Conservation (phyloP, 495 filamentous ascomycete genomes). For the Penicillium tannophilum region DNA sequence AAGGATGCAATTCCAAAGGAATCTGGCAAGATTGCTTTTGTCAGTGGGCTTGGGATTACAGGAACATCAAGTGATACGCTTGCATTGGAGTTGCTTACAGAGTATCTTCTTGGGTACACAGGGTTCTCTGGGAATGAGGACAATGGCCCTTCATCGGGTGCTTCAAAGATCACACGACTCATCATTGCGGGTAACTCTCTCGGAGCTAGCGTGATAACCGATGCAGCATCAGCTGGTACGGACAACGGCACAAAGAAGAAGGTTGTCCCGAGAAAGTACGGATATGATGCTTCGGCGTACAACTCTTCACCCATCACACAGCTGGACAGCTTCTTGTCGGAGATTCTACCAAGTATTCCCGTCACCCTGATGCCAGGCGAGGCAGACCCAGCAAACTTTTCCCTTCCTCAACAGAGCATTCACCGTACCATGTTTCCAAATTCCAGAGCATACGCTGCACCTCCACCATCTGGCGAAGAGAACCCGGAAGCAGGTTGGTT, state of each 20-base stretch:
- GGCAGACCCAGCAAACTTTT: constrained; percentile 77
- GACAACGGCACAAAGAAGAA: constrained; percentile 47
- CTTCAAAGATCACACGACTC: constrained; percentile 75
- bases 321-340: constrained; percentile 79
- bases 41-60: constrained; percentile 84
- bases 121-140: constrained; percentile 56
- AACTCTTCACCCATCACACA: constrained; percentile 80
- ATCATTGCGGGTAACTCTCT: constrained; percentile 93
- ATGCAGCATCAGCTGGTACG: constrained; percentile 23
- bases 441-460: constrained; percentile 62
- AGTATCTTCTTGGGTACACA: constrained; percentile 87
- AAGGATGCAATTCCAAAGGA: constrained; percentile 42
- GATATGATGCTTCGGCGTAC: constrained; percentile 87
- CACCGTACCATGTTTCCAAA: constrained; percentile 81
- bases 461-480: constrained; percentile 48
- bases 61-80: constrained; percentile 71
- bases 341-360: constrained; percentile 78
- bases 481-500: constrained; percentile 70
- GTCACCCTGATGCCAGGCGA: constrained; percentile 77
- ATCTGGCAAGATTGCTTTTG: constrained; percentile 75
- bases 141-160: constrained; percentile 24
- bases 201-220: constrained; percentile 50
- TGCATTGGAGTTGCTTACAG: constrained; percentile 73
- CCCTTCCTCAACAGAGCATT: constrained; percentile 79
- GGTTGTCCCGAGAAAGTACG: constrained; percentile 74